Conservation (phyloP, 1,284 basidiomycete species). For the Xanthoconium separans region DNA sequence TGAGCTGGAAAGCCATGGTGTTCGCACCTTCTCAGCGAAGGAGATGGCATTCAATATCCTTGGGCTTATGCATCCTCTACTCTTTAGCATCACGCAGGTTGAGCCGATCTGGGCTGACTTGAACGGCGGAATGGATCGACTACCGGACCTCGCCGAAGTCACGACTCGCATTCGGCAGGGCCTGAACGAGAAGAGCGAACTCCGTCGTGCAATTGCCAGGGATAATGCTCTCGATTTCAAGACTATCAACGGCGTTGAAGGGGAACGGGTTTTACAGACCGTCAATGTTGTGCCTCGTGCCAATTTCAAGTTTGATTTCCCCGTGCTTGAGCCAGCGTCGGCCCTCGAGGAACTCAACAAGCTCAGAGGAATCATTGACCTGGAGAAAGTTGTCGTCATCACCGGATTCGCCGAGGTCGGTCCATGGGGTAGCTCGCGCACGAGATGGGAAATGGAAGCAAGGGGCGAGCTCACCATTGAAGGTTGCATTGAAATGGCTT, state of each 20-base stretch:
- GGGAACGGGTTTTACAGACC: conserved; percentile 91
- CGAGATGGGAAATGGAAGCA: conserved; percentile 99
- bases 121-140: conserved; percentile 96
- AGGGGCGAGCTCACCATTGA: conserved; percentile 93
- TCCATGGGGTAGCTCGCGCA: conserved; percentile 98
- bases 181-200: conserved; percentile 81
- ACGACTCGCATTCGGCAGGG: conserved; percentile 82
- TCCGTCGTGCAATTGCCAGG: conserved; percentile 89
- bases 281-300: conserved; percentile 93
- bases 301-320: conserved; percentile 97
- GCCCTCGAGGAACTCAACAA: conserved; percentile 72
- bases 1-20: conserved; percentile 90
- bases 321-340: conserved; percentile 67
- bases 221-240: conserved; percentile 97
- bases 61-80: conserved; percentile 97
- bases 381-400: conserved; percentile 94
- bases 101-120: conserved; percentile 99
- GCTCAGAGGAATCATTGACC: conserved; percentile 85
- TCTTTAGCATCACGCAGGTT: conserved; percentile 99
- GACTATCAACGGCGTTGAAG: conserved; percentile 86
- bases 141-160: conserved; percentile 92
- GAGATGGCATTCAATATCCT: conserved; percentile 99
- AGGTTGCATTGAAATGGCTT: conserved; percentile 98
- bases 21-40: conserved; percentile 97
- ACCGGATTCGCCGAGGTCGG: conserved; percentile 98